Base-by-base conservation (phyloP, 192 early-diverging fungal species). In the Umbelopsis ramanniana region DNA sequence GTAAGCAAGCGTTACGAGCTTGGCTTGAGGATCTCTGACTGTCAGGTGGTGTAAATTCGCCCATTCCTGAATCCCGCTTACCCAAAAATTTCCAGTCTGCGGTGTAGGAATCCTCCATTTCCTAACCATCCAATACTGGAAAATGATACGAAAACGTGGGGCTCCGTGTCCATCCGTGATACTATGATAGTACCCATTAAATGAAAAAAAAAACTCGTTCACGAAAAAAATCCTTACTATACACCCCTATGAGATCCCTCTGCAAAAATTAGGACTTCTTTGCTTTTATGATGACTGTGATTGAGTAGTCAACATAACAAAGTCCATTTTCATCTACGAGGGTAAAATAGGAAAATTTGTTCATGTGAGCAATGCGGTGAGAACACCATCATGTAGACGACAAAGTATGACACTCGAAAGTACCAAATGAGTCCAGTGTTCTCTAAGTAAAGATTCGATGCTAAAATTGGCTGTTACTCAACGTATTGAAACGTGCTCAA, bases 101-200 rank as follows among this genome's bases (percentile, higher is more conserved):
- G 35, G 10, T 29, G 17, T 63, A 14, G 17, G 33, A 11, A 2
- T 26, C 29, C 54, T 19, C 48, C 19, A 19, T 63, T 37, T 35
- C 57, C 33, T 19, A 19, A 37, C 14, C 57, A 43, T 43, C 29
- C 57, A 37, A 37, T 63, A 63, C 57, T 63, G 57, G 57, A 37
- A 50, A 63, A 63, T 63, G 57, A 63, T 63, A 63, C 57, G 57
- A 63, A 29, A 63, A 35, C 33, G 33, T 63, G 33, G 29, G 6
- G 57, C 57, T 63, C 57, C 57, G 57, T 63, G 57, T 63, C 57
- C 35, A 35, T 63, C 57, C 57, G 57, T 33, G 19, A 4, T 2
- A 24, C 15, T 24, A 26, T 9, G 33, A 22, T 29, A 29, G 2
- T 8, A 4, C 6, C 17, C 12, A 37, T 37, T 37, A 37, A 3